Conservation (phyloP, 805 yeast genomes). For the Candida maltosa region DNA sequence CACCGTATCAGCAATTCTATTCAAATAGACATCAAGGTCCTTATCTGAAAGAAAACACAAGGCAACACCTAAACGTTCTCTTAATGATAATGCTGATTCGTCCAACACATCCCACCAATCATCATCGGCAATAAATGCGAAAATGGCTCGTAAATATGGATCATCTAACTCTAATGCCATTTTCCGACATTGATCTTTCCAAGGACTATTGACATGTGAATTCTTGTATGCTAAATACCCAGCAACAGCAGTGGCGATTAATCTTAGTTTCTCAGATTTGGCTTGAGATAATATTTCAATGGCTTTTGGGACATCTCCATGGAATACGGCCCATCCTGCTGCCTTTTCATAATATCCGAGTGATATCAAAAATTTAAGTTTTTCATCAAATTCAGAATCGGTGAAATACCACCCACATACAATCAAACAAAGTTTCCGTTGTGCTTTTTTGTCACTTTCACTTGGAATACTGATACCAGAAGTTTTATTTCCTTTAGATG, state of each 20-base stretch:
- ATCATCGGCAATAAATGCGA: slow-evolving; percentile 89
- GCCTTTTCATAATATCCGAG: slow-evolving; percentile 77
- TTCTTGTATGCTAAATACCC: slow-evolving; percentile 74
- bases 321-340: slow-evolving; percentile 97
- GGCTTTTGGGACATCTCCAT: slow-evolving; percentile 81
- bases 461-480: slow-evolving; percentile 45
- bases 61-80: slow-evolving; percentile 90
- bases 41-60: slow-evolving; percentile 77
- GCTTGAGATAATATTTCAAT: slow-evolving; percentile 76
- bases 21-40: slow-evolving; percentile 70
- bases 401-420: slow-evolving; percentile 91
- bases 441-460: slow-evolving; percentile 51
- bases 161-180: slow-evolving; percentile 85
- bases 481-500: slow-evolving; percentile 45
- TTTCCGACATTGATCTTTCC: slow-evolving; percentile 91
- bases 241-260: slow-evolving; percentile 92
- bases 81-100: slow-evolving; percentile 80
- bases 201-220: slow-evolving; percentile 61
- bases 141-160: slow-evolving; percentile 87
- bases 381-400: slow-evolving; percentile 68
- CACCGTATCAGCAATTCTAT: slow-evolving; percentile 66
- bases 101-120: slow-evolving; percentile 96
- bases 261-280: slow-evolving; percentile 61
- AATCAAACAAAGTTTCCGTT: slow-evolving; percentile 73
- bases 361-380: slow-evolving; percentile 52